Evolutionary conservation across 257 asterid species (phyloP), one percentile per base, ranked within the genome.

Genomic region (Anisodus tanguticus): DNA sequence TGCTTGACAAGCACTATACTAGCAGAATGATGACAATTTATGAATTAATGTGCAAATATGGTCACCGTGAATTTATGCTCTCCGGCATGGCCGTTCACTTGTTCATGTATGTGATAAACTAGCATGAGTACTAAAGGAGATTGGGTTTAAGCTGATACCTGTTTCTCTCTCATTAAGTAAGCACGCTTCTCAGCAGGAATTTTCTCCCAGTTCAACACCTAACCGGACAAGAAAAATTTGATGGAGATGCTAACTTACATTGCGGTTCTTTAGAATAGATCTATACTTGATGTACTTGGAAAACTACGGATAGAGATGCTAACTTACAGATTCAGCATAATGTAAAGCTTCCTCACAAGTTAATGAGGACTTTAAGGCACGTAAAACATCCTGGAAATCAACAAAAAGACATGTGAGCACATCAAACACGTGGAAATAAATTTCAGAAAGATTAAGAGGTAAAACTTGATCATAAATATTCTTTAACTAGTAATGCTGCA

Each of bases 121-220:
- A 51, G 81, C 11, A 76, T 26, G 81, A 76, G 47, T 26, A 51
- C 26, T 8, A 26, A 53, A 58, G 47, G 78, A 64, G 37, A 47
- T 79, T 47, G 60, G 15, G 59, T 53, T 59, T 58, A 49, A 66
- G 79, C 49, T 54, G 37, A 59, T 79, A 93, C 99, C 94, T 96
- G 98, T 85, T 96, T 96, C 83, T 94, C 98, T 90, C 95, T 93
- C 94, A 86, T 90, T 87, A 96, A 63, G 89, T 94, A 89, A 88
- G 94, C 98, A 86, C 99, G 99, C 89, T 86, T 90, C 86, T 94
- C 99, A 26, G 95, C 91, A 76, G 99, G 98, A 89, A 96, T 90
- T 87, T 92, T 91, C 94, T 88, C 91, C 99, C 98, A 94, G 84
- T 86, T 86, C 89, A 96, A 85, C 85, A 94, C 95, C 99, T 93